Conservation (phyloP, 2,329 filamentous ascomycete genomes). For the Apiospora malaysiana region DNA sequence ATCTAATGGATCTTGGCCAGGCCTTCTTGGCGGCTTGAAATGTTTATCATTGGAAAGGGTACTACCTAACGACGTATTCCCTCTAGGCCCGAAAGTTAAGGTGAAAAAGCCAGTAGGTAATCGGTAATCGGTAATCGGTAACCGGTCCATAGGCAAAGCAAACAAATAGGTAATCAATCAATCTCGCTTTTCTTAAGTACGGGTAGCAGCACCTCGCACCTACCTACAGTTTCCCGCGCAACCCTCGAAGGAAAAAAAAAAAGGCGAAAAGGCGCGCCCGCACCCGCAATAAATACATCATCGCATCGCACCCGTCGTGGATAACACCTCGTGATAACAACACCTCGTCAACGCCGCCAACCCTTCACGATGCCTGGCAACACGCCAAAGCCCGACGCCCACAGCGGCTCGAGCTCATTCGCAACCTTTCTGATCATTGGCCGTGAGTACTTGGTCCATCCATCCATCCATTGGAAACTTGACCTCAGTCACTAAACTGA, state of each 20-base stretch:
- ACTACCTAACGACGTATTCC: too few species aligned
- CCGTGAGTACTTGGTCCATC: slow-evolving; percentile 64
- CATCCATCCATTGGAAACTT: background rate
- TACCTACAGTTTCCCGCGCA: too few species aligned
- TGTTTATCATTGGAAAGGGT: background rate
- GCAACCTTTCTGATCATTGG: slow-evolving; percentile 97
- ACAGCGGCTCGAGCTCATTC: slow-evolving; percentile 73
- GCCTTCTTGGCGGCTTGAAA: background rate
- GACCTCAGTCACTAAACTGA: background rate
- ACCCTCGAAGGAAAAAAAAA: background rate
- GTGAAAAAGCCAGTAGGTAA: too few species aligned
- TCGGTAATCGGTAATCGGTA: too few species aligned
- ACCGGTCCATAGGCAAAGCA: too few species aligned
- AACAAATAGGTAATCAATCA: too few species aligned
- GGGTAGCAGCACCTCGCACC: too few species aligned
- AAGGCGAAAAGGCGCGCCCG: too few species aligned
- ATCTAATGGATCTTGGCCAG: background rate
- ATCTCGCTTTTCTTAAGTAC: too few species aligned
- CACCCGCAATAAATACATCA: too few species aligned
- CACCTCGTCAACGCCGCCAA: background rate
- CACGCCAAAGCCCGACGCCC: slow-evolving; percentile 42
- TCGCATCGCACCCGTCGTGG: too few species aligned
- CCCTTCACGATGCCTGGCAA: background rate
- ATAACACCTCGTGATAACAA: background rate
- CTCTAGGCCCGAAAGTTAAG: too few species aligned